Percentiles rank a stretch among this genome's conserved stretches.
Evolutionary conservation across 352 stramenopile genomes (phyloP).

Genomic region (Ophiocytium majus): DNA sequence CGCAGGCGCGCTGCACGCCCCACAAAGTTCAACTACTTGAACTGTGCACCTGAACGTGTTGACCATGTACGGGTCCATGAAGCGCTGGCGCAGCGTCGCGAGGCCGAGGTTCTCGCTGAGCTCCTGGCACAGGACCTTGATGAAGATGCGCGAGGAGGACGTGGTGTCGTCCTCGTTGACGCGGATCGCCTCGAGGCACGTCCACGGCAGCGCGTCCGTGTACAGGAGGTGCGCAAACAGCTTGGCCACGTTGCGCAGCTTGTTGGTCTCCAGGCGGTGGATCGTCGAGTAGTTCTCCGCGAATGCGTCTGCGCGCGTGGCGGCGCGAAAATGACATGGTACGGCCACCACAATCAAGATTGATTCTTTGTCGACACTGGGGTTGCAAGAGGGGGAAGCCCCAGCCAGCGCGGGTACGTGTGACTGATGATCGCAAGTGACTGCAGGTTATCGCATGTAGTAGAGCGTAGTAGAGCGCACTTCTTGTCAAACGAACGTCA

Average conservation of each 20-base stretch:
- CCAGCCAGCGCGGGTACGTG: too few species aligned
- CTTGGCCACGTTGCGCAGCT: slow-evolving; percentile 97
- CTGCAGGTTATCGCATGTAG: too few species aligned
- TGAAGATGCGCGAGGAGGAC: slow-evolving; percentile 97
- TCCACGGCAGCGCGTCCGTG: slow-evolving; percentile 96
- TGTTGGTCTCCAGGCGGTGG: slow-evolving; percentile 91
- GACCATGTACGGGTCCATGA: slow-evolving; percentile 82
- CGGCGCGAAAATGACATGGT: too few species aligned
- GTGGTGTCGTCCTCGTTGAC: slow-evolving; percentile 98
- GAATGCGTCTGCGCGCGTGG: slow-evolving; percentile 29
- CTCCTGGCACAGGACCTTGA: slow-evolving; percentile 97
- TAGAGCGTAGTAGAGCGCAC: too few species aligned
- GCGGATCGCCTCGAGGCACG: slow-evolving; percentile 89
- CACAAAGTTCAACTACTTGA: too few species aligned
- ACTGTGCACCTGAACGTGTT: slow-evolving; percentile 50
- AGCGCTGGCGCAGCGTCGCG: slow-evolving; percentile 87
- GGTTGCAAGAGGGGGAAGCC: too few species aligned
- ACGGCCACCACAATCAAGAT: too few species aligned
- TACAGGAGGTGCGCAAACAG: slow-evolving; percentile 97
- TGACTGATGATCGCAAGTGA: too few species aligned
- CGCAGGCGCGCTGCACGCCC: too few species aligned
- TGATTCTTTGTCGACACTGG: too few species aligned
- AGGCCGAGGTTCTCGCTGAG: slow-evolving; percentile 94
- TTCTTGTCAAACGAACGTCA: too few species aligned
- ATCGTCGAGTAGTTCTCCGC: slow-evolving; percentile 47